These are phyloP conservation scores for Allium cepa DNA, from an alignment of 106 monocot species.

Conservation along the genomic window DNA sequence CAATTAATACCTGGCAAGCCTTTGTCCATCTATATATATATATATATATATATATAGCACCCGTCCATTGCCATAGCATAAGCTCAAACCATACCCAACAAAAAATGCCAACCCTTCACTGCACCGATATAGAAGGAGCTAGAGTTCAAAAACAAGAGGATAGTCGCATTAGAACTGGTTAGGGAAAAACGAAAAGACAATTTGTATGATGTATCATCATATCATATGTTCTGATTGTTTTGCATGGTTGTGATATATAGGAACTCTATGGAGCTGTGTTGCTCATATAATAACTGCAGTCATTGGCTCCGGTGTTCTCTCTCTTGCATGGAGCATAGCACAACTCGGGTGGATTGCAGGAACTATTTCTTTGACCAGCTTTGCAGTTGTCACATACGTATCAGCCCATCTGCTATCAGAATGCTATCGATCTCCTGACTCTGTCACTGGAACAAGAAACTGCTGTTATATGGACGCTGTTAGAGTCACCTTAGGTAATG, in stretches of 20 bases:
- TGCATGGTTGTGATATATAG: slow-evolving; percentile 10
- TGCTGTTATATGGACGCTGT: slow-evolving; percentile 40
- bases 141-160: too few relatives aligned
- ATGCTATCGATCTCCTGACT: slow-evolving; percentile 40
- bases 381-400: background rate
- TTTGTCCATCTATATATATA: too few relatives aligned
- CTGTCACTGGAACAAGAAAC: slow-evolving; percentile 19
- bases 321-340: slow-evolving; percentile 58
- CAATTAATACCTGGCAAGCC: too few relatives aligned
- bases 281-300: slow-evolving; percentile 74
- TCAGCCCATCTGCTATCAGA: slow-evolving; percentile 7
- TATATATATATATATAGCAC: too few relatives aligned
- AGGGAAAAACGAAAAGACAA: too few relatives aligned
- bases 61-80: too few relatives aligned
- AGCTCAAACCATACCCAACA: too few relatives aligned
- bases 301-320: slow-evolving; percentile 64
- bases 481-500: slow-evolving; percentile 19
- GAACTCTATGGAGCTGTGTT: slow-evolving; percentile 27
- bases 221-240: too few relatives aligned
- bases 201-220: too few relatives aligned
- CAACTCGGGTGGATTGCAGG: slow-evolving; percentile 63
- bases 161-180: too few relatives aligned
- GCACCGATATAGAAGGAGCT: too few relatives aligned
- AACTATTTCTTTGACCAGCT: slow-evolving; percentile 8
- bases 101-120: too few relatives aligned